phyloP scores from a whole-genome alignment of 2,329 filamentous ascomycete species.

The Sporothrix sp. region DNA sequence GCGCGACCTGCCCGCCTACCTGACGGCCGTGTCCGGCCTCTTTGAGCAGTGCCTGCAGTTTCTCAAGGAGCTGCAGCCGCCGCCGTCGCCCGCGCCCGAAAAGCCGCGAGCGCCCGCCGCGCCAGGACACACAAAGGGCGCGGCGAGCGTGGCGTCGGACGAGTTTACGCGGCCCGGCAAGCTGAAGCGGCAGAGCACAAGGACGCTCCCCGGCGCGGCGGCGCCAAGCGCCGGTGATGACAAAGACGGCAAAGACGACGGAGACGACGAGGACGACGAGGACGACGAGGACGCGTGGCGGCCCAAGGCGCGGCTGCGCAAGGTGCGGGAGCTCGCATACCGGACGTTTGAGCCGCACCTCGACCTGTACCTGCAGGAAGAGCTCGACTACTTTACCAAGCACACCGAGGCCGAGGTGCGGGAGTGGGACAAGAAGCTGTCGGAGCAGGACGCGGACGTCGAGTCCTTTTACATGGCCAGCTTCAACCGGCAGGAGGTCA shows the following conservation, averaged over 20 bases:
- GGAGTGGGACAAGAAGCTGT: conserved; percentile 84
- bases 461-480: conserved; percentile 96
- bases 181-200: conserved; percentile 3
- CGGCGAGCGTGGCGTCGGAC: not conserved
- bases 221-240: not conserved
- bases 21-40: conserved; percentile 76
- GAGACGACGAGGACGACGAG: conserved; percentile 4
- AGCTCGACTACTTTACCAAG: conserved; percentile 74
- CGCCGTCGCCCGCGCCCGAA: conserved; percentile 38
- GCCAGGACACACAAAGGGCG: conserved; percentile 1
- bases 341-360: conserved; percentile 83
- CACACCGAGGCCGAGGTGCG: conserved; percentile 68
- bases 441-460: conserved; percentile 78
- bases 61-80: conserved; percentile 58
- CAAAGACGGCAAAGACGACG: conserved; percentile 3
- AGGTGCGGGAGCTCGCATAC: conserved; percentile 57
- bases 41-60: conserved; percentile 82
- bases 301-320: conserved; percentile 21
- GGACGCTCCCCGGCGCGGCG: not conserved
- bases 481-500: conserved; percentile 87
- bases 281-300: conserved; percentile 11
- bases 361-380: conserved; percentile 87
- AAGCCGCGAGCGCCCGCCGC: not conserved
- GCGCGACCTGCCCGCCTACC: conserved; percentile 62
- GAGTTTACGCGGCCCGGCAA: not conserved